These are phyloP conservation scores for Tarenaya hassleriana DNA, from an alignment of 345 rosid genomes.

Conservation along the genomic window DNA sequence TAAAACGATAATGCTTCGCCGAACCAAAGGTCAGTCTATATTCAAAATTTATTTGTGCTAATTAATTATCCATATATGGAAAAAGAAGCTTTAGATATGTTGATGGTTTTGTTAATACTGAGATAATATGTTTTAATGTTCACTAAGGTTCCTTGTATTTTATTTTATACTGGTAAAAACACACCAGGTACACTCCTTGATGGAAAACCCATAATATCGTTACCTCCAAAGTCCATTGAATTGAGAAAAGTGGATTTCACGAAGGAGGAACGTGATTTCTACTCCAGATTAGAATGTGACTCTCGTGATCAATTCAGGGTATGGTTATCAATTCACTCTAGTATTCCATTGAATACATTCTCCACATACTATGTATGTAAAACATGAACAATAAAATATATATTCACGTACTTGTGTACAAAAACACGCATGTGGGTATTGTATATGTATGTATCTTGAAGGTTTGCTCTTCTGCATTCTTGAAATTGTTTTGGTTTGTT, in stretches of 20 bases:
- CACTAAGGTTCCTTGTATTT: constrained; percentile 4
- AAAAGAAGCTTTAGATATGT: not conserved
- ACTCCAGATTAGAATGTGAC: constrained; percentile 67
- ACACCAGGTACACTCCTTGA: constrained; percentile 67
- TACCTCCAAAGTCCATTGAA: constrained; percentile 74
- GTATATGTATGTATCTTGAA: too few relatives aligned
- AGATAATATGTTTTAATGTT: constrained; percentile 12
- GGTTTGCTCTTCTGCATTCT: not conserved
- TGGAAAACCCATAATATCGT: constrained; percentile 73
- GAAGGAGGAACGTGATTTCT: constrained; percentile 74
- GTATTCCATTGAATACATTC: not conserved
- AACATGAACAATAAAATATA: not conserved
- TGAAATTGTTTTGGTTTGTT: not conserved
- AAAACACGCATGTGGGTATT: not conserved
- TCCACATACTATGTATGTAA: not conserved
- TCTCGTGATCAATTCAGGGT: constrained; percentile 85
- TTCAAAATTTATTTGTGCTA: not conserved
- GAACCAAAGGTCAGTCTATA: constrained; percentile 71
- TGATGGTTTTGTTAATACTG: constrained; percentile 3
- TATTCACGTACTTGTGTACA: constrained; percentile 5
- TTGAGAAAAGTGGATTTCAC: constrained; percentile 82
- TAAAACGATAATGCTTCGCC: constrained; percentile 92
- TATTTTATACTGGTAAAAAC: constrained; percentile 22
- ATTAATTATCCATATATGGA: not conserved
- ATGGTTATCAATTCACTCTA: constrained; percentile 25